Conservation (phyloP, 176 grass and related monocot genomes). For the Lolium perenne region DNA sequence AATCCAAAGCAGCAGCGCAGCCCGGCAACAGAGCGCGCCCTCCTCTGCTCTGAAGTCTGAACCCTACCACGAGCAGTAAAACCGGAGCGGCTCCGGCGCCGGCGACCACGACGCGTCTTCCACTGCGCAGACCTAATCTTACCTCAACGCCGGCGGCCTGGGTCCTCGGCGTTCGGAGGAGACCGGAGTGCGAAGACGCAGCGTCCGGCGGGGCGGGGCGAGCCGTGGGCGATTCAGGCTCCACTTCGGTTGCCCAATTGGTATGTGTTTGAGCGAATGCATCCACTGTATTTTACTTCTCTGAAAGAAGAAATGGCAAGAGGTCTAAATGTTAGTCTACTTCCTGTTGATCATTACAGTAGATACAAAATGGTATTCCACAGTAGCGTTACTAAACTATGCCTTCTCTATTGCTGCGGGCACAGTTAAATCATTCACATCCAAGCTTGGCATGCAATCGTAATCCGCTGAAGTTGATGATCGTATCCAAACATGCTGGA, state of each 20-base stretch:
- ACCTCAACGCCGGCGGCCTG: background rate
- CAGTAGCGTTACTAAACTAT: background rate
- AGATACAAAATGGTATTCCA: background rate
- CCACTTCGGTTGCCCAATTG: background rate
- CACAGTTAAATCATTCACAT: constrained; percentile 57
- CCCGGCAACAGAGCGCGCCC: too few species aligned
- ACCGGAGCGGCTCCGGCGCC: too few species aligned
- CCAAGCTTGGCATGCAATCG: constrained; percentile 57
- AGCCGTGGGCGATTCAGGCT: too few species aligned
- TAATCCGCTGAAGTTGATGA: constrained; percentile 67
- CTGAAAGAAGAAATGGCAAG: background rate
- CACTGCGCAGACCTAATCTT: background rate
- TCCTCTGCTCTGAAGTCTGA: too few species aligned
- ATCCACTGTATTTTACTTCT: background rate
- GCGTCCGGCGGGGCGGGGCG: too few species aligned
- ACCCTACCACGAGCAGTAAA: too few species aligned
- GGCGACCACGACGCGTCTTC: background rate
- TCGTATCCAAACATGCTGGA: constrained; percentile 56
- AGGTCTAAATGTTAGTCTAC: background rate
- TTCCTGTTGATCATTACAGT: background rate
- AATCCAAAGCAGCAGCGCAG: too few species aligned
- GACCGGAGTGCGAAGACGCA: background rate
- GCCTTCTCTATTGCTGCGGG: constrained; percentile 42
- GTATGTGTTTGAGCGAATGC: background rate
- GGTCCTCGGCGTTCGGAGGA: background rate